phyloP scores from a whole-genome alignment of 2,329 filamentous ascomycete genomes.

The Calonectria ilicicola region DNA sequence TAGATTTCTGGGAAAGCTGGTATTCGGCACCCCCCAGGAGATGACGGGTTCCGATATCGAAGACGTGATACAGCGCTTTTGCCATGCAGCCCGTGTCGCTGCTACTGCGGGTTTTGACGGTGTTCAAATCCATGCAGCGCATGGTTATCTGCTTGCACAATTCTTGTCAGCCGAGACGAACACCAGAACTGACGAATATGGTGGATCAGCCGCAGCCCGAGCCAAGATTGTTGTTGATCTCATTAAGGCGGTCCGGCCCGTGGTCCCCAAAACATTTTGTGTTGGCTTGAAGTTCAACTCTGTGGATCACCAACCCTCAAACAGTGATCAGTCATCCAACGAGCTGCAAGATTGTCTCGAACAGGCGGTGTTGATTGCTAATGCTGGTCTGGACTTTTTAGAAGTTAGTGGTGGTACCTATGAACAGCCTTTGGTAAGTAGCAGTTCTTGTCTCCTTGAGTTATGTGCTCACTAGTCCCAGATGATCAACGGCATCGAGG shows the following conservation, averaged over 20 bases:
- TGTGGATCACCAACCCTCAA: conserved; percentile 63
- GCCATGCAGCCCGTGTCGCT: conserved; percentile 61
- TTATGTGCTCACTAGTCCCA: conserved; percentile 27
- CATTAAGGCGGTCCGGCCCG: conserved; percentile 54
- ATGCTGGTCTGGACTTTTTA: conserved; percentile 71
- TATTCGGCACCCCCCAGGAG: conserved; percentile 66
- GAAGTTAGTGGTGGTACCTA: conserved; percentile 75
- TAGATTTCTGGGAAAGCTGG: conserved; percentile 44
- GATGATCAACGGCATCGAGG: conserved; percentile 48
- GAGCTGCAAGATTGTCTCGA: conserved; percentile 65
- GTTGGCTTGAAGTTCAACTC: conserved; percentile 69
- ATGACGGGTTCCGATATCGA: conserved; percentile 68
- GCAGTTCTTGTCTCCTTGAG: neutral
- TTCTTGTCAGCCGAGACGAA: conserved; percentile 66
- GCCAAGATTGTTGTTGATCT: conserved; percentile 65
- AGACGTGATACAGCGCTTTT: conserved; percentile 64
- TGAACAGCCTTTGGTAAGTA: conserved; percentile 61
- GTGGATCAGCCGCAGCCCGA: conserved; percentile 62
- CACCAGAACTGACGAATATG: conserved; percentile 65
- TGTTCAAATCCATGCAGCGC: conserved; percentile 60
- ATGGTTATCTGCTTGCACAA: conserved; percentile 69
- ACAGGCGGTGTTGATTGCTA: conserved; percentile 64
- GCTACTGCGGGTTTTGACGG: conserved; percentile 60
- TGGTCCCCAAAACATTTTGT: conserved; percentile 55
- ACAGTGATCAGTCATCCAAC: conserved; percentile 33